Conservation (phyloP, 176 grass and related monocot genomes). For the Oryza punctata region DNA sequence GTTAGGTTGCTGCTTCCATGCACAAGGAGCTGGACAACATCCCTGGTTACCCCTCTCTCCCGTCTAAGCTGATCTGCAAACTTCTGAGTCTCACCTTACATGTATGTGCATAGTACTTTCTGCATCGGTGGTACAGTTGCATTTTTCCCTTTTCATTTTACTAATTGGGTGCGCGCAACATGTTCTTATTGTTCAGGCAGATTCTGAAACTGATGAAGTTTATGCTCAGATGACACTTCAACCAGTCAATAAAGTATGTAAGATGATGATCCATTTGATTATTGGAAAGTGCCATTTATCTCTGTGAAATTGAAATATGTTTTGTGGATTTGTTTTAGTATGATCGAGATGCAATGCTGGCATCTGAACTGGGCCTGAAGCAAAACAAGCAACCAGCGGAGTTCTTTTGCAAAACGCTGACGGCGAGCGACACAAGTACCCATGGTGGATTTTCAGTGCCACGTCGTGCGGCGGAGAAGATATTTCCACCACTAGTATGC, state of each 20-base stretch:
- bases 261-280: neutral
- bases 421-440: slow-evolving; percentile 92
- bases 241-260: slow-evolving; percentile 89
- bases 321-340: slow-evolving; percentile 56
- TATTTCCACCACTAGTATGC: slow-evolving; percentile 96
- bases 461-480: slow-evolving; percentile 94
- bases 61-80: slow-evolving; percentile 90
- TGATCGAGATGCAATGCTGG: slow-evolving; percentile 92
- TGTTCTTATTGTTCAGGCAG: slow-evolving; percentile 59
- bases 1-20: slow-evolving; percentile 94
- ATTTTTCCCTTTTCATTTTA: neutral
- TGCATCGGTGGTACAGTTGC: neutral
- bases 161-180: neutral
- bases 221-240: slow-evolving; percentile 99
- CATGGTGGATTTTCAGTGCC: slow-evolving; percentile 98
- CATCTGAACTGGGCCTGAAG: slow-evolving; percentile 92
- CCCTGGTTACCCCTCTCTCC: slow-evolving; percentile 88
- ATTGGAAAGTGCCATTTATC: neutral
- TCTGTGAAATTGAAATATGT: slow-evolving; percentile 23
- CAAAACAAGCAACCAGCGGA: slow-evolving; percentile 96
- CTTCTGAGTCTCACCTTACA: slow-evolving; percentile 89
- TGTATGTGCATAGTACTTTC: slow-evolving; percentile 40
- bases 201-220: slow-evolving; percentile 96
- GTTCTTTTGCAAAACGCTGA: slow-evolving; percentile 97
- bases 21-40: slow-evolving; percentile 81